Conservation (phyloP, 2,329 filamentous ascomycete genomes). For the Claviceps purpurea region DNA sequence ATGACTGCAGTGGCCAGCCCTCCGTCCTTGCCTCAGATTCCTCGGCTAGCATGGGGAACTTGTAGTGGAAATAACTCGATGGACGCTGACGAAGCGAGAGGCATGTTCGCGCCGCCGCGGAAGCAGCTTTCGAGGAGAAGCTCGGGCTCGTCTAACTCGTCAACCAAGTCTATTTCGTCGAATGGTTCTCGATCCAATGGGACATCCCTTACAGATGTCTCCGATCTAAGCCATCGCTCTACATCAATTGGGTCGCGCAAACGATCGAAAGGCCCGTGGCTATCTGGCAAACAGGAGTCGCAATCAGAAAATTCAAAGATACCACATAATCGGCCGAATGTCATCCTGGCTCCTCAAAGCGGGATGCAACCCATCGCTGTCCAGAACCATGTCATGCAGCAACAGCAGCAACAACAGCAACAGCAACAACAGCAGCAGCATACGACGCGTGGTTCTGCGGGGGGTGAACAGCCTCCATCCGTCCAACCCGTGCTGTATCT, state of each 20-base stretch:
- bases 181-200: conserved; percentile 50
- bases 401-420: conserved; percentile 27
- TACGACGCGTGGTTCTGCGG: conserved; percentile 44
- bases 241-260: conserved; percentile 35
- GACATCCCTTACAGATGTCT: conserved; percentile 31
- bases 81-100: conserved; percentile 72
- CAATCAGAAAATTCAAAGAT: conserved; percentile 34
- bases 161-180: conserved; percentile 45
- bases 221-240: conserved; percentile 38
- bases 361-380: conserved; percentile 18
- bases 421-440: conserved; percentile 33
- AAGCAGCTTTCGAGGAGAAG: conserved; percentile 78
- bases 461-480: conserved; percentile 43
- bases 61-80: conserved; percentile 52
- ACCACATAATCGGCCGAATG: conserved; percentile 29
- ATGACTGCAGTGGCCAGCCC: conserved; percentile 59
- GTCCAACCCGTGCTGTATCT: conserved; percentile 72
- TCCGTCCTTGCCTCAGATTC: conserved; percentile 49
- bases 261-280: conserved; percentile 38
- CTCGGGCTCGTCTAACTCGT: conserved; percentile 61
- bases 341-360: conserved; percentile 22
- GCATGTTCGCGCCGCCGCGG: conserved; percentile 82
- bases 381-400: conserved; percentile 19
- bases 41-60: conserved; percentile 49
- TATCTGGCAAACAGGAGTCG: conserved; percentile 31